Base-by-base conservation (phyloP, 2,329 filamentous ascomycete species). In the Rhynchosporium agropyri region DNA sequence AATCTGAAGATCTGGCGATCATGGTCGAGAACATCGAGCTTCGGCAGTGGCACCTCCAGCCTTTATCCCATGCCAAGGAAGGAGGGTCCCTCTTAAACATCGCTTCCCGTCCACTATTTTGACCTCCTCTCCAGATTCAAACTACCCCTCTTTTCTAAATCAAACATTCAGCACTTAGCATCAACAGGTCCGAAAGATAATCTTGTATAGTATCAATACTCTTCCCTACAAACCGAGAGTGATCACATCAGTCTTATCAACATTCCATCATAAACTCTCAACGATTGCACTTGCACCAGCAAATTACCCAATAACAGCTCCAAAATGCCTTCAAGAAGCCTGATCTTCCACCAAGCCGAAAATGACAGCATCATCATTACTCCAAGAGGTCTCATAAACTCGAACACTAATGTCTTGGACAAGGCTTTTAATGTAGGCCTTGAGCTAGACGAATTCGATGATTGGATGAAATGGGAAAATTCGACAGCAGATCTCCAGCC, bases 391-490 rank as follows among this genome's bases (percentile, higher is more conserved):
- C 15, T 55, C 9, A 10, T 3, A 36, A 49, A 46, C 31, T n/a
- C 63, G 20, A 43, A 58, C 38, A 51, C 42, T 7, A 61, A 66
- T 20, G 53, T 64, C 13, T 66, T 64, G 50, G 65, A 66, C 20
- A 59, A 63, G 42, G 48, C 60, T 29, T 66, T 64, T 58, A 55
- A 59, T 43, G 42, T 40, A 15, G 60, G 49, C 10, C 42, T 64
- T 12, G 60, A 54, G 28, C 57, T 58, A 13, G 63, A 63, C 53
- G 59, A 64, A 43, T 66, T 62, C 62, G 49, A 66, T 13, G 58
- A 64, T 1, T 66, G 65, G 65, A 64, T 66, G 65, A 53, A 26
- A 36, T 61, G 58, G 58, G 65, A 64, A 54, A 58, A 53, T 31
- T 20, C 46, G n/a, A 15, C 58, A 12, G 13, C 40, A 6, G 59